Evolutionary conservation across 208 protist genomes (phyloP).

Genomic region (Herpetomonas samuelpessoai): DNA sequence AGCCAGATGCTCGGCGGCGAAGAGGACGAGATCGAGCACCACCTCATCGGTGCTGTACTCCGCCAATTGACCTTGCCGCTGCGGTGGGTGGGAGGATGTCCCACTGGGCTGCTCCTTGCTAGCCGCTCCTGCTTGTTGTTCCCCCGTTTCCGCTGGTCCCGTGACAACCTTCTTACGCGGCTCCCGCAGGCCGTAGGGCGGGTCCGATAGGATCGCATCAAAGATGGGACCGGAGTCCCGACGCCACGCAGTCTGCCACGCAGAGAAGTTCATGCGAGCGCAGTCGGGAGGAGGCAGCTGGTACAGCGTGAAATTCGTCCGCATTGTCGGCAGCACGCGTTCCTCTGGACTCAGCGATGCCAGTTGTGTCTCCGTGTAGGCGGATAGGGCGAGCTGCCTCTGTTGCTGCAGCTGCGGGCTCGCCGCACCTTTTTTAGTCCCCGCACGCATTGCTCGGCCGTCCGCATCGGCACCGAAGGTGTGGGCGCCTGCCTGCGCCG

Average conservation of each 20-base stretch:
- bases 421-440: constrained; percentile 37
- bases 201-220: constrained; percentile 93
- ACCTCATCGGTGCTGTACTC: constrained; percentile 64
- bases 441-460: constrained; percentile 75
- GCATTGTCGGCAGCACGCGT: constrained; percentile 38
- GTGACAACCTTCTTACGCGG: constrained; percentile 40
- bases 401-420: constrained; percentile 77
- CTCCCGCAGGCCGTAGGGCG: constrained; percentile 90
- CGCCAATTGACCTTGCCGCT: not conserved
- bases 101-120: not conserved
- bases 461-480: constrained; percentile 91
- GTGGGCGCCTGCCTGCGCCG: constrained; percentile 80
- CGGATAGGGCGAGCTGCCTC: constrained; percentile 40
- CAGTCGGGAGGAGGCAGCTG: constrained; percentile 63
- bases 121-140: too few species aligned
- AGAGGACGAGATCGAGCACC: constrained; percentile 88
- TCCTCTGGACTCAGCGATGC: constrained; percentile 36
- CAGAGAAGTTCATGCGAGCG: constrained; percentile 83
- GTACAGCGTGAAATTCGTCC: constrained; percentile 91
- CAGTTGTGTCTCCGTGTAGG: constrained; percentile 28
- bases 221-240: constrained; percentile 47
- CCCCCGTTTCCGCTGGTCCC: not conserved
- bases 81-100: not conserved
- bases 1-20: constrained; percentile 85
- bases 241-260: constrained; percentile 36